Evolutionary conservation across 2,329 filamentous ascomycete species (phyloP).

Genomic region (Fusarium pilosicola): DNA sequence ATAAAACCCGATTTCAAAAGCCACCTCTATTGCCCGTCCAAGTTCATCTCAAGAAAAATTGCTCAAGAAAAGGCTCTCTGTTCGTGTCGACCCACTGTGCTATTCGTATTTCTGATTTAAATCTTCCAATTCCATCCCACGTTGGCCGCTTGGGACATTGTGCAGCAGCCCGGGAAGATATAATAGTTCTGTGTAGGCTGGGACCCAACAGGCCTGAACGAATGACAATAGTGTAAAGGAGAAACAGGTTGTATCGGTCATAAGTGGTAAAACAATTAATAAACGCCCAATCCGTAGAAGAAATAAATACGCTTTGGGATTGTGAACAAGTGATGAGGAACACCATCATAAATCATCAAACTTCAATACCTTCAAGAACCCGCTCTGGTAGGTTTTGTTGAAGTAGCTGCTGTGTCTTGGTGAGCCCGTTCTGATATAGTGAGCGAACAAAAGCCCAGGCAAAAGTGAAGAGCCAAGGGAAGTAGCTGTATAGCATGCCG

Average conservation of each 20-base stretch:
- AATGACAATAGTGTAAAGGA: slow-evolving; percentile 2
- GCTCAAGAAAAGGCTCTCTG: neutral
- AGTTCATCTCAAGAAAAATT: slow-evolving; percentile 10
- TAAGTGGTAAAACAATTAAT: slow-evolving; percentile 19
- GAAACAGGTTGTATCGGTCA: slow-evolving; percentile 12
- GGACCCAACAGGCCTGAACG: slow-evolving; percentile 1
- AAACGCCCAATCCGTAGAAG: slow-evolving; percentile 20
- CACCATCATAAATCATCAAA: slow-evolving; percentile 39
- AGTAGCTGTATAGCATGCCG: slow-evolving; percentile 61
- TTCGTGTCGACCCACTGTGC: neutral
- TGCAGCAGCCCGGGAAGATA: neutral
- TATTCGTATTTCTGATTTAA: neutral
- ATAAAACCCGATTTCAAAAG: neutral
- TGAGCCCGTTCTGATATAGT: slow-evolving; percentile 45
- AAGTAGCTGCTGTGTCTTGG: slow-evolving; percentile 42
- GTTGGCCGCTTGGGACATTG: neutral
- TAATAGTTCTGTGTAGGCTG: neutral
- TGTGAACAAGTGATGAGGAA: slow-evolving; percentile 23
- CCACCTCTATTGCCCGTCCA: slow-evolving; percentile 9
- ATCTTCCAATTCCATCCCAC: neutral
- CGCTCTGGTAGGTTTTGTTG: slow-evolving; percentile 41
- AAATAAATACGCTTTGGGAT: slow-evolving; percentile 28
- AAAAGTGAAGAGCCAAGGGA: slow-evolving; percentile 59
- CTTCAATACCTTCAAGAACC: slow-evolving; percentile 44
- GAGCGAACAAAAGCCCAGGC: slow-evolving; percentile 49